Evolutionary conservation across 805 yeast genomes (phyloP).

Genomic region (Candida nemodendra): DNA sequence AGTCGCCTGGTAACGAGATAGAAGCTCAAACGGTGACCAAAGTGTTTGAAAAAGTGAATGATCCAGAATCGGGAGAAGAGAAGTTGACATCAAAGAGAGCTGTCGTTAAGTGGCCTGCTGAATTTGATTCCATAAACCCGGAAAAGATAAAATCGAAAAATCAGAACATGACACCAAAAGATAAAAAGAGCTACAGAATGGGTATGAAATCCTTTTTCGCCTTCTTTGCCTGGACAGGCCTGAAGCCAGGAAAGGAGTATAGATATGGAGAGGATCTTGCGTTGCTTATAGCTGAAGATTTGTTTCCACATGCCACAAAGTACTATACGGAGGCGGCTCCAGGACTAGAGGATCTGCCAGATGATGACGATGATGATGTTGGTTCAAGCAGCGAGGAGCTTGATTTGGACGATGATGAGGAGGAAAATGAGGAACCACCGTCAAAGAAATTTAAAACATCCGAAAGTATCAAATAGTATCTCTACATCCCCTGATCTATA

Average conservation of each 20-base stretch:
- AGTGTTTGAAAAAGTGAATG: constrained; percentile 46
- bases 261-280: constrained; percentile 80
- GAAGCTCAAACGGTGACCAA: constrained; percentile 62
- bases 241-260: constrained; percentile 72
- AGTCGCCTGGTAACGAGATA: constrained; percentile 44
- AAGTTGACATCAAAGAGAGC: constrained; percentile 53
- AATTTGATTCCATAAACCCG: constrained; percentile 58
- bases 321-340: constrained; percentile 77
- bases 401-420: constrained; percentile 53
- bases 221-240: constrained; percentile 85
- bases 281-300: constrained; percentile 66
- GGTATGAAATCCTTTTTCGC: constrained; percentile 86
- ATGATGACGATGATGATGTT: constrained; percentile 42
- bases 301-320: constrained; percentile 82
- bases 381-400: constrained; percentile 48
- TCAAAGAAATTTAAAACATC: constrained; percentile 4
- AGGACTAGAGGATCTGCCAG: constrained; percentile 53
- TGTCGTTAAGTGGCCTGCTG: constrained; percentile 67
- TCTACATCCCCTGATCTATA: too few species aligned
- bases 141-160: constrained; percentile 40
- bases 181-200: constrained; percentile 58
- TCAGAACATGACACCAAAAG: constrained; percentile 42
- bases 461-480: too few species aligned
- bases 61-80: constrained; percentile 53
- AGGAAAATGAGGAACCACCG: constrained; percentile 23